A percentile compares a stretch with the other conserved stretches of the same genome.
Evolutionary conservation across 2,329 filamentous ascomycete species (phyloP).

Genomic region (Phialocephala subalpina): DNA sequence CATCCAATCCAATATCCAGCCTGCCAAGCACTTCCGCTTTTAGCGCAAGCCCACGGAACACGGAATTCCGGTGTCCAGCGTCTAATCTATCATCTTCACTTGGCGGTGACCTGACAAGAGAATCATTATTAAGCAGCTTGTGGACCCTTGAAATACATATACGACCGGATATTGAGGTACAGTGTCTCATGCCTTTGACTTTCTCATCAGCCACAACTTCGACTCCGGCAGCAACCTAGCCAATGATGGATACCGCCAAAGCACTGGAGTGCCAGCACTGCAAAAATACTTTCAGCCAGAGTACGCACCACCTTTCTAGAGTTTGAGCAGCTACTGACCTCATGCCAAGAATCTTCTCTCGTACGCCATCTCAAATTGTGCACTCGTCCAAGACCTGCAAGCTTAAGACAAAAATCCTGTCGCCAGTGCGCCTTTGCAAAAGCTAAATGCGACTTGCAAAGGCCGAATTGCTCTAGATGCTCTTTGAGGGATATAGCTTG

Average conservation of each 20-base stretch:
- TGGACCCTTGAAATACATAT: background rate
- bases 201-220: conserved; percentile 1
- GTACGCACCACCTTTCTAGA: conserved; percentile 4
- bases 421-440: conserved; percentile 41
- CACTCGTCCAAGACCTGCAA: conserved; percentile 17
- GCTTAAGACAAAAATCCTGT: conserved; percentile 40
- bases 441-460: conserved; percentile 39
- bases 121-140: background rate
- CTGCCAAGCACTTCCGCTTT: background rate
- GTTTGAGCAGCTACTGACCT: background rate
- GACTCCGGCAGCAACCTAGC: background rate
- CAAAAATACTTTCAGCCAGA: conserved; percentile 27
- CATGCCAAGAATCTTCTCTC: conserved; percentile 24
- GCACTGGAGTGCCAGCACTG: conserved; percentile 17
- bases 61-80: conserved; percentile 21
- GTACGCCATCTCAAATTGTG: conserved; percentile 27
- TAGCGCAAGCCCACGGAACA: background rate
- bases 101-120: background rate
- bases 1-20: background rate
- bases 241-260: conserved; percentile 10
- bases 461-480: conserved; percentile 40
- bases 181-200: background rate
- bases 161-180: background rate
- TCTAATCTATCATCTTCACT: background rate
- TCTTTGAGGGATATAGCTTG: conserved; percentile 31